Conservation (phyloP, 768 basidiomycete genomes). For the Boletus pseudo-olivaceus region DNA sequence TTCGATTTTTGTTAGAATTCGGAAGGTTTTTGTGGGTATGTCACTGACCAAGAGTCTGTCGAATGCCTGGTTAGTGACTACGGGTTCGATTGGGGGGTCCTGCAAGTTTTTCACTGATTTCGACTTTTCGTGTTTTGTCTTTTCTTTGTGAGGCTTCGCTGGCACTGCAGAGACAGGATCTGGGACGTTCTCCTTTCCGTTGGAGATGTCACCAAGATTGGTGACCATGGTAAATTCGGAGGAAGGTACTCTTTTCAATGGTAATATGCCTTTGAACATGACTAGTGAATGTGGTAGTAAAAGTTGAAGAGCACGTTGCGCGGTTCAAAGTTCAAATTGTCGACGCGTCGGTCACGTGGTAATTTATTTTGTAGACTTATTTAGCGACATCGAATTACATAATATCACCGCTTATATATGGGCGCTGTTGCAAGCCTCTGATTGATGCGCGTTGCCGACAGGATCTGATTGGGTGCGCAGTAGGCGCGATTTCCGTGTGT, state of each 20-base stretch:
- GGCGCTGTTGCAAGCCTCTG: slow-evolving; percentile 11
- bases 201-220: slow-evolving; percentile 42
- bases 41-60: slow-evolving; percentile 72
- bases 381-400: slow-evolving; percentile 11
- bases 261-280: slow-evolving; percentile 83
- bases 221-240: slow-evolving; percentile 76
- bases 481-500: slow-evolving; percentile 27
- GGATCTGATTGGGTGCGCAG: slow-evolving; percentile 15
- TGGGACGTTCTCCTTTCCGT: slow-evolving; percentile 71
- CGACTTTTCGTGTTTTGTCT: slow-evolving; percentile 41
- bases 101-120: slow-evolving; percentile 43
- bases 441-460: slow-evolving; percentile 7
- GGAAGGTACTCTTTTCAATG: slow-evolving; percentile 61
- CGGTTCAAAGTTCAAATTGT: slow-evolving; percentile 25
- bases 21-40: not conserved
- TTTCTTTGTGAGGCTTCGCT: slow-evolving; percentile 30
- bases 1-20: slow-evolving; percentile 3
- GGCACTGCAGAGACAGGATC: slow-evolving; percentile 33
- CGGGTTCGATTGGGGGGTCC: slow-evolving; percentile 32
- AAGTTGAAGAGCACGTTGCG: slow-evolving; percentile 8
- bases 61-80: slow-evolving; percentile 65
- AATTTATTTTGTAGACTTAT: slow-evolving; percentile 25
- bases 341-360: slow-evolving; percentile 33
- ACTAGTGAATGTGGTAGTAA: slow-evolving; percentile 2
- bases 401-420: slow-evolving; percentile 10